phyloP scores from a whole-genome alignment of 2,329 filamentous ascomycete genomes.

The Trichophyton schoenleinii region DNA sequence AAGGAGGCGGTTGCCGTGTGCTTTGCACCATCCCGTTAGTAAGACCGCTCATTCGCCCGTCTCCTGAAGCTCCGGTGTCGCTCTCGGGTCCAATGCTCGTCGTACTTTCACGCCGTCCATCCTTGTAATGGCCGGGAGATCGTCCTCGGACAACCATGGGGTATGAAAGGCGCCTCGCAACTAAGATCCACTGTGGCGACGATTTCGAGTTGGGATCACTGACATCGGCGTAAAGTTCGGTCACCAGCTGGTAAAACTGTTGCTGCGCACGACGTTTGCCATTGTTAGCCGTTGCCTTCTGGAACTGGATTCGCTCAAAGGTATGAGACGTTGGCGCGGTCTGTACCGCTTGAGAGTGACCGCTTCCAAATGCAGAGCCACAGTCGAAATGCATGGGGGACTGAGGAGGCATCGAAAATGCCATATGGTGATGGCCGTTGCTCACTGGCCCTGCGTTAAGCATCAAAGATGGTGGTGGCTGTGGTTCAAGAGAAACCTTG shows the following conservation, averaged over 20 bases:
- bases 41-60: constrained; percentile 21
- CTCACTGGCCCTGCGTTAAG: constrained; percentile 18
- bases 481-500: constrained; percentile 54
- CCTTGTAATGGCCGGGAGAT: constrained; percentile 69
- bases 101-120: constrained; percentile 54
- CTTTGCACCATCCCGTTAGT: constrained; percentile 21
- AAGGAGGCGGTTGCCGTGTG: constrained; percentile 22
- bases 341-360: constrained; percentile 20
- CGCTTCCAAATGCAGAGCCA: constrained; percentile 20
- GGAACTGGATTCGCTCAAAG: constrained; percentile 90
- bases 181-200: constrained; percentile 50
- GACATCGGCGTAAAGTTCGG: constrained; percentile 67
- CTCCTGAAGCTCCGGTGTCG: constrained; percentile 37
- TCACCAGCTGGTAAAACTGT: constrained; percentile 83
- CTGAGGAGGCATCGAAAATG: constrained; percentile 17
- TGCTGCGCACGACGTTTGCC: constrained; percentile 81
- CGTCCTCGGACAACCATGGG: constrained; percentile 80
- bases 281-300: constrained; percentile 86
- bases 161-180: constrained; percentile 60
- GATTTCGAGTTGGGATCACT: constrained; percentile 30
- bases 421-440: constrained; percentile 16
- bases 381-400: constrained; percentile 25
- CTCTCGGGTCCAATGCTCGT: constrained; percentile 59
- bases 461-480: constrained; percentile 41
- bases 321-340: constrained; percentile 39